A percentile compares a stretch with the other conserved stretches of the same genome.
These are phyloP conservation scores for Paecilomyces sp. DNA, from an alignment of 2,329 filamentous ascomycete genomes.

Conservation along the genomic window DNA sequence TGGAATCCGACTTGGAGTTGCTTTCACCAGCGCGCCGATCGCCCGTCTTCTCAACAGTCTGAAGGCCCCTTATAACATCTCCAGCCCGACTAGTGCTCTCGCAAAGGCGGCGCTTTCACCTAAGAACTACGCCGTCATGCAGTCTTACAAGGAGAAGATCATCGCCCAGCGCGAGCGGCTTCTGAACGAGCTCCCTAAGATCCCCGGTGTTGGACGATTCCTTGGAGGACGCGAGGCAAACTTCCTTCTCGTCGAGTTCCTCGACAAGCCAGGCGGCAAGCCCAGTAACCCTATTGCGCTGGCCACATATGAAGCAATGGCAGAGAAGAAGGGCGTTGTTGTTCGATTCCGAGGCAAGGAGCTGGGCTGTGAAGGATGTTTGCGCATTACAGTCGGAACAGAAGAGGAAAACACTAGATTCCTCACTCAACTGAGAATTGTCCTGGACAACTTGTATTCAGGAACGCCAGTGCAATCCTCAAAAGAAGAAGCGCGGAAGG, in stretches of 20 bases:
- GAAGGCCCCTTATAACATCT: slow-evolving; percentile 95
- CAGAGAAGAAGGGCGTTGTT: slow-evolving; percentile 81
- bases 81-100: slow-evolving; percentile 76
- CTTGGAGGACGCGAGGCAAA: slow-evolving; percentile 76
- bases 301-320: slow-evolving; percentile 74
- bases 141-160: slow-evolving; percentile 60
- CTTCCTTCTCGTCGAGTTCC: slow-evolving; percentile 84
- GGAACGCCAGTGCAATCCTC: slow-evolving; percentile 25
- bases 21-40: slow-evolving; percentile 69
- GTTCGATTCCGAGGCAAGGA: slow-evolving; percentile 93
- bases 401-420: slow-evolving; percentile 78
- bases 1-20: slow-evolving; percentile 81
- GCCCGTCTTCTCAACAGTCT: slow-evolving; percentile 79
- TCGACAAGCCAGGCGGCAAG: slow-evolving; percentile 59
- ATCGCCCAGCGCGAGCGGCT: slow-evolving; percentile 71
- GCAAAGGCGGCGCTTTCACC: slow-evolving; percentile 65
- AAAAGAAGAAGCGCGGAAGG: slow-evolving; percentile 37
- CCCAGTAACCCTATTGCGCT: slow-evolving; percentile 74
- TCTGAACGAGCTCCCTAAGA: slow-evolving; percentile 61
- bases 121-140: slow-evolving; percentile 67
- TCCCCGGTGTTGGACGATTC: slow-evolving; percentile 73
- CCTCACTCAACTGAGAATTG: slow-evolving; percentile 56
- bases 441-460: slow-evolving; percentile 44
- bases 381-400: slow-evolving; percentile 89
- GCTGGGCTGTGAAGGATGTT: slow-evolving; percentile 76